phyloP scores from a whole-genome alignment of 345 rosid species.

The Salix dunnii region DNA sequence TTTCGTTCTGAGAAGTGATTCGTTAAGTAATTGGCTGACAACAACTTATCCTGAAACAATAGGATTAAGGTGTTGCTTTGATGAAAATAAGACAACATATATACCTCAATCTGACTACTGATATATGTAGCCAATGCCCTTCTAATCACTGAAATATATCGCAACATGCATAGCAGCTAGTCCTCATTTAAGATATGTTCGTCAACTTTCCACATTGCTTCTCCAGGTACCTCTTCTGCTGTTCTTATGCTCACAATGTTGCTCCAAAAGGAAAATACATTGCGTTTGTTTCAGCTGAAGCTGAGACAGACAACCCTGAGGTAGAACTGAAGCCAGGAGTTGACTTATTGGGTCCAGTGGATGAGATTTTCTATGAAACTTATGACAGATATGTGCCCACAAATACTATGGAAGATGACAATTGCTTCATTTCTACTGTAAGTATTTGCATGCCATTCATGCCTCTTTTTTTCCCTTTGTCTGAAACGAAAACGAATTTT shows the following conservation, averaged over 20 bases:
- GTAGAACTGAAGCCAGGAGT: constrained; percentile 80
- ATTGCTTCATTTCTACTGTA: constrained; percentile 83
- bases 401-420: constrained; percentile 48
- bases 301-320: constrained; percentile 81
- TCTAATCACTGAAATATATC: too few species aligned
- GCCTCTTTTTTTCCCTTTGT: not conserved
- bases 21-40: not conserved
- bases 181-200: not conserved
- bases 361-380: constrained; percentile 75
- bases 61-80: not conserved
- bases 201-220: not conserved
- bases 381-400: constrained; percentile 74
- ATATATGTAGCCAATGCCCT: not conserved
- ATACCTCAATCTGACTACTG: too few species aligned
- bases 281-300: constrained; percentile 89
- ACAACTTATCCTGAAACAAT: not conserved
- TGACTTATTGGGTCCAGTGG: constrained; percentile 66
- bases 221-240: constrained; percentile 86
- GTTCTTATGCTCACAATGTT: constrained; percentile 92
- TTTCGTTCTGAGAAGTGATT: not conserved
- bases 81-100: too few species aligned
- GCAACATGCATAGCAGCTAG: too few species aligned
- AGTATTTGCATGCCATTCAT: constrained; percentile 8
- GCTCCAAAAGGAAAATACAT: constrained; percentile 89
- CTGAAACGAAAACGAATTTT: not conserved